Evolutionary conservation across 495 filamentous ascomycete species (phyloP).

Genomic region (Xeromyces bisporus): DNA sequence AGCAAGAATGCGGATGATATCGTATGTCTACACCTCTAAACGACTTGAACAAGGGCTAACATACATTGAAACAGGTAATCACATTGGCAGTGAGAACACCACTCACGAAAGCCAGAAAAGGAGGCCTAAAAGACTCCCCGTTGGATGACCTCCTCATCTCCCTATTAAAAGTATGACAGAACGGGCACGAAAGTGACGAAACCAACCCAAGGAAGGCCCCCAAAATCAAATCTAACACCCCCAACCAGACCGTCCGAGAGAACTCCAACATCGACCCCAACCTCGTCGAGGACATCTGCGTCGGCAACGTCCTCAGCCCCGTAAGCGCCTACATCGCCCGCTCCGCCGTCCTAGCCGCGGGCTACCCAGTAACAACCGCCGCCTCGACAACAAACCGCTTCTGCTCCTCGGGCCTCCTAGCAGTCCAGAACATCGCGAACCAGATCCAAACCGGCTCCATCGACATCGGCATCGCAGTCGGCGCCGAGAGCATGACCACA

Average conservation of each 20-base stretch:
- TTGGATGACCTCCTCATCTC: conserved; percentile 70
- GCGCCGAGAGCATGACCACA: conserved; percentile 74
- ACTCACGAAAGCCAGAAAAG: conserved; percentile 62
- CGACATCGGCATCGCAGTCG: conserved; percentile 72
- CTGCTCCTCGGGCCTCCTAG: conserved; percentile 88
- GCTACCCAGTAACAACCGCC: conserved; percentile 72
- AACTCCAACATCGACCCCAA: conserved; percentile 65
- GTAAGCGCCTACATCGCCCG: conserved; percentile 66
- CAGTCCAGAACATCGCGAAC: conserved; percentile 82
- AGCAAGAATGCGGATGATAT: conserved; percentile 29
- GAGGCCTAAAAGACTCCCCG: conserved; percentile 80
- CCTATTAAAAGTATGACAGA: conserved; percentile 54
- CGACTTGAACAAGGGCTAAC: neutral
- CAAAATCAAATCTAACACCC: neutral
- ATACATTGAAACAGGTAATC: conserved; percentile 42
- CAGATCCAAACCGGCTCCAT: conserved; percentile 69
- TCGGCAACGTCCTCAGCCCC: conserved; percentile 58
- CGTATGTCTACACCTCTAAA: conserved; percentile 13
- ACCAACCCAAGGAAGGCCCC: neutral
- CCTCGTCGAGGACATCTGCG: conserved; percentile 79
- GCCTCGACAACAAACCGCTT: conserved; percentile 77
- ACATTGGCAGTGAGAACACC: conserved; percentile 66
- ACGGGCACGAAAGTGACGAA: too few species aligned
- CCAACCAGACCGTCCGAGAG: conserved; percentile 35
- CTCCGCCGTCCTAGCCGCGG: conserved; percentile 73